Base-by-base conservation (phyloP, 1,139 yeast genomes). In the Kodamaea sp. region DNA sequence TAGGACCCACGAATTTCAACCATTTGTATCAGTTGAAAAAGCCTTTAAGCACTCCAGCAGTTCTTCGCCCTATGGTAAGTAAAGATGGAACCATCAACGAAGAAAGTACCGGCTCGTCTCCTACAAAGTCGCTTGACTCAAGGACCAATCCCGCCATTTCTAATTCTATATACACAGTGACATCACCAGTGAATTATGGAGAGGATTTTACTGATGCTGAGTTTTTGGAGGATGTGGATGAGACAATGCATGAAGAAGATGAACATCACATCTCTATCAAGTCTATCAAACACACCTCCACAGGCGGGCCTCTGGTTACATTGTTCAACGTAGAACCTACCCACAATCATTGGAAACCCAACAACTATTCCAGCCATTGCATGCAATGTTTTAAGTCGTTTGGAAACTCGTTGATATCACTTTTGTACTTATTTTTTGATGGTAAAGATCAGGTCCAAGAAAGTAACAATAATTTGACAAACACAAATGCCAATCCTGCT, bases 1-100 rank as follows among this genome's bases (percentile, higher is more conserved):
- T 3, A 26, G 24, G 11, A 1, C 9, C 37, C n/a, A 24, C 28
- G 15, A 25, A 23, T 5, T 31, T 34, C 22, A 38, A 31, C 16
- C 50, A 47, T 30, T 67, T 66, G 21, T 66, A 67, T 42, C 59
- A 57, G 39, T 47, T 56, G 35, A 69, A 67, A 42, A 63, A 66
- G 42, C 76, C 75, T 7, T 40, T 70, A 35, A 52, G 64, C 42
- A 51, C 60, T 6, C 76, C 76, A 2, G 75, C 75, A 2, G 75
- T 68, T 10, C 53, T 70, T 26, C 51, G 75, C 24, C 73, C 73
- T 6, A 46, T 9, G 9, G 21, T 18, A 7, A 9, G 8, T 7
- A 6, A 18, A 9, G 9, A 18, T 7, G 21, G 11, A 10, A 11
- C 15, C 15, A 12, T n/a, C 6, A 15, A 11, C 12, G 16, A 6